Conservation (phyloP, 495 filamentous ascomycete genomes). For the Bacidia gigantensis region DNA sequence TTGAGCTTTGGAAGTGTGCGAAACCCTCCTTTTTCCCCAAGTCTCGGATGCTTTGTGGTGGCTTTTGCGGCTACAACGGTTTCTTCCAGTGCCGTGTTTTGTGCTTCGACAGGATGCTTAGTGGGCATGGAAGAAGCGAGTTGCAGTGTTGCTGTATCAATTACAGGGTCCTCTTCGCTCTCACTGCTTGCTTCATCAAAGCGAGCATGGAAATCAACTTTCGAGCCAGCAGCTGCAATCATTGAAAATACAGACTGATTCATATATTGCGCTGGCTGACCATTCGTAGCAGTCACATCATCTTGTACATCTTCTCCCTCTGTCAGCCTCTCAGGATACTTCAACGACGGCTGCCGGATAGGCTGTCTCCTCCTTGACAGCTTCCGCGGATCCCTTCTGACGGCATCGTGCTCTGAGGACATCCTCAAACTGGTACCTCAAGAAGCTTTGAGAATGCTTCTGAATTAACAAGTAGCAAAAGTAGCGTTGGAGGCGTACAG, state of each 20-base stretch:
- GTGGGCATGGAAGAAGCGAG: not conserved
- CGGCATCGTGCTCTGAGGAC: constrained; percentile 25
- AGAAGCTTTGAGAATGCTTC: not conserved
- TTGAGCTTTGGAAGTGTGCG: constrained; percentile 22
- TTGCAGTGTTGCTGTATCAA: not conserved
- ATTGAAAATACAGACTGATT: constrained; percentile 92
- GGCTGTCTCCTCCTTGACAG: constrained; percentile 46
- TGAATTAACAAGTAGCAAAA: not conserved
- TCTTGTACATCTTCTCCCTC: constrained; percentile 59
- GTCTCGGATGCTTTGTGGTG: not conserved
- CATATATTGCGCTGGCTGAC: constrained; percentile 48
- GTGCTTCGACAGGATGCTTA: constrained; percentile 6
- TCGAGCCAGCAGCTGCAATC: constrained; percentile 79
- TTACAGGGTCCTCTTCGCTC: constrained; percentile 45
- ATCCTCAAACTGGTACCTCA: constrained; percentile 15
- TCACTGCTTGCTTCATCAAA: constrained; percentile 75
- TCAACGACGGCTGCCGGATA: constrained; percentile 46
- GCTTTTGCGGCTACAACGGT: not conserved
- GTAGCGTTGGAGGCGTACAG: not conserved
- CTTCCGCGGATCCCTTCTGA: constrained; percentile 32
- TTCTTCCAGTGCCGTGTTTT: not conserved
- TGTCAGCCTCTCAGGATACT: constrained; percentile 64
- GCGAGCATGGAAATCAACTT: constrained; percentile 61
- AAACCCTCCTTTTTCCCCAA: constrained; percentile 11
- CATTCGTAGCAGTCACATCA: constrained; percentile 50